Evolutionary conservation across 345 rosid genomes (phyloP).

Genomic region (Eutrema japonicum): DNA sequence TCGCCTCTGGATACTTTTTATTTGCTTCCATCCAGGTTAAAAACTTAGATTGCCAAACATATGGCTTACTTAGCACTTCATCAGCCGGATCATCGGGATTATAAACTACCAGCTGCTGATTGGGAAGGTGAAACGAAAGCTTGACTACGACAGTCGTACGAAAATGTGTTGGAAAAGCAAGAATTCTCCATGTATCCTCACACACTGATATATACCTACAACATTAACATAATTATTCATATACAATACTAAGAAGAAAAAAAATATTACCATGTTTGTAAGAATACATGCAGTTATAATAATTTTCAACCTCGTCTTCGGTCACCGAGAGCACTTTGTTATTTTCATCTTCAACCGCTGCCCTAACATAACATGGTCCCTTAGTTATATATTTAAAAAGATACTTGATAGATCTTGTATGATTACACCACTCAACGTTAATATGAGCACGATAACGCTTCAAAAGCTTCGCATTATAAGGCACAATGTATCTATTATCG

Average conservation of each 20-base stretch:
- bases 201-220: background rate
- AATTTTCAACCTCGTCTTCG: background rate
- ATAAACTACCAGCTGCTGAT: background rate
- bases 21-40: background rate
- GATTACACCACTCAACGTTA: background rate
- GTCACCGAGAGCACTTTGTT: background rate
- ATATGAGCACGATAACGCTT: background rate
- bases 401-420: background rate
- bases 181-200: background rate
- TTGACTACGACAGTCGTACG: background rate
- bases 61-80: too few species aligned
- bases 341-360: background rate
- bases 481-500: background rate
- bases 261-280: too few species aligned
- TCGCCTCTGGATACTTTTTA: background rate
- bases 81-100: background rate
- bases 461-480: background rate
- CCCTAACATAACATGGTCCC: background rate
- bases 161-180: background rate
- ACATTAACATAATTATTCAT: background rate
- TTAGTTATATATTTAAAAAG: slow-evolving; percentile 1
- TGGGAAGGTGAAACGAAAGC: background rate
- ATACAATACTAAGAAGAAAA: too few species aligned
- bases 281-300: background rate
- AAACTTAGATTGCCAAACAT: background rate